Conservation (phyloP, 176 grass and related monocot genomes). For the Oryza officinalis region DNA sequence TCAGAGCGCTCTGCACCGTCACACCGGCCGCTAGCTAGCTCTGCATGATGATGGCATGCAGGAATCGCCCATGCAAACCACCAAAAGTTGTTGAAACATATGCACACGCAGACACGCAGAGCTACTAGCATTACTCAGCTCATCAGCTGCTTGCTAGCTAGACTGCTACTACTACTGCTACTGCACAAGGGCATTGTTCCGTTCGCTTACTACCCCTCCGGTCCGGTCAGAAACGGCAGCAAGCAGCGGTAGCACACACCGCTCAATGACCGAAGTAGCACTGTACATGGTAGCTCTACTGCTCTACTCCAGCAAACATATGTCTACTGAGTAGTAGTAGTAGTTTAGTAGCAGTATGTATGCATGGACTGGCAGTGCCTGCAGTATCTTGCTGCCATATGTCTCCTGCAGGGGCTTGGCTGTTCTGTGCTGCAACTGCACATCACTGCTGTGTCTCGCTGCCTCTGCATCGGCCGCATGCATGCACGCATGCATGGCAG, state of each 20-base stretch:
- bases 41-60: neutral
- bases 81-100: constrained; percentile 32
- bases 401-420: neutral
- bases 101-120: neutral
- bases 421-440: neutral
- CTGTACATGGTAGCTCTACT: neutral
- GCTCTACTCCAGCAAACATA: neutral
- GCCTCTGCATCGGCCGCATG: neutral
- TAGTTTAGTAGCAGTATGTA: neutral
- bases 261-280: neutral
- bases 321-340: neutral
- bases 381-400: neutral
- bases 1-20: neutral
- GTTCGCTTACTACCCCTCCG: neutral
- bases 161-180: neutral
- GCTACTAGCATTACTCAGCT: neutral
- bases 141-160: neutral
- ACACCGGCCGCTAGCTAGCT: neutral
- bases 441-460: neutral
- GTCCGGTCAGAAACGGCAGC: neutral
- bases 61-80: constrained; percentile 15
- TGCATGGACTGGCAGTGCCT: neutral
- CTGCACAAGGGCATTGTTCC: constrained; percentile 1
- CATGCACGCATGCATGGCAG: neutral
- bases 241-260: neutral